A percentile compares a stretch with the other conserved stretches of the same genome.
These are phyloP conservation scores for Malassezia sympodialis DNA, from an alignment of 1,284 basidiomycete genomes.

Conservation along the genomic window DNA sequence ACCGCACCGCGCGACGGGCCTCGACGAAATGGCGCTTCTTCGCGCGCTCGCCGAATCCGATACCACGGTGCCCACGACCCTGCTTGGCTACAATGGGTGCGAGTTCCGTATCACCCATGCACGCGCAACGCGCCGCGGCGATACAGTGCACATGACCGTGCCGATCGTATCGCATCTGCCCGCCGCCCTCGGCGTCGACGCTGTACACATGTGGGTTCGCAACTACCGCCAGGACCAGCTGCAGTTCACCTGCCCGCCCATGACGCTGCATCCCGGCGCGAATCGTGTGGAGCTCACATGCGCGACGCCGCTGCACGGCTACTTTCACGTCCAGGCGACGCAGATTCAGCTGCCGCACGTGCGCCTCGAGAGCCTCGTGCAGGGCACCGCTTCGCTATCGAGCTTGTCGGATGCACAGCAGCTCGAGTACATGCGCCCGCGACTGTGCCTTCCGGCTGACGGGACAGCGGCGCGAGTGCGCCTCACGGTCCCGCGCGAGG, in stretches of 20 bases:
- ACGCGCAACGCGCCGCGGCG: slow-evolving; percentile 19
- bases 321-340: slow-evolving; percentile 35
- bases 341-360: slow-evolving; percentile 34
- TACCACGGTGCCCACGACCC: neutral
- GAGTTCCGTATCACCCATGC: neutral
- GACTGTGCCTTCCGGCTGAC: slow-evolving; percentile 33
- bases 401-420: slow-evolving; percentile 9
- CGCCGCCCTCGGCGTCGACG: slow-evolving; percentile 26
- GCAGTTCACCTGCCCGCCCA: slow-evolving; percentile 29
- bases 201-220: slow-evolving; percentile 31
- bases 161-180: slow-evolving; percentile 21
- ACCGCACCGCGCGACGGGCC: neutral
- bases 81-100: slow-evolving; percentile 15
- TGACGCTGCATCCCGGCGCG: slow-evolving; percentile 23
- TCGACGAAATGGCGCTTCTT: slow-evolving; percentile 7
- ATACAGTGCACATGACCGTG: slow-evolving; percentile 27
- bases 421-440: slow-evolving; percentile 9
- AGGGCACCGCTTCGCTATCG: neutral
- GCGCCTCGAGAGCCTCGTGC: slow-evolving; percentile 29
- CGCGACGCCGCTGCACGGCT: slow-evolving; percentile 25
- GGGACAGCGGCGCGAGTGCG: slow-evolving; percentile 23
- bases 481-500: slow-evolving; percentile 18
- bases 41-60: neutral
- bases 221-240: slow-evolving; percentile 22
- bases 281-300: slow-evolving; percentile 25